Evolutionary conservation across 1,284 basidiomycete species (phyloP), one percentile per base, ranked within the genome.

Genomic region (Malassezia sympodialis): DNA sequence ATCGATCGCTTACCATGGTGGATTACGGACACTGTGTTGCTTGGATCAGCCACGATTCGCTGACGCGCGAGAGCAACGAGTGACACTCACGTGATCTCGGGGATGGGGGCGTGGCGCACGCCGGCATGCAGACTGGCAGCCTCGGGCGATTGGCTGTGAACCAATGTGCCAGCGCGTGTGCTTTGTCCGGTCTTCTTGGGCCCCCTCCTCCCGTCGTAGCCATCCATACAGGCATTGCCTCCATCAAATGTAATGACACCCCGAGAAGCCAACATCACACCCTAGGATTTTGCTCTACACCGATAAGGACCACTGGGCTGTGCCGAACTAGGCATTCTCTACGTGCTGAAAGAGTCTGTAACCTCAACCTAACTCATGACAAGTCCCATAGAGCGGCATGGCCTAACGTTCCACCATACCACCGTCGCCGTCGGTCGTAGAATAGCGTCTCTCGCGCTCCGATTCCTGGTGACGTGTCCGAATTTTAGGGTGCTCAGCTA

Each of bases 41-140:
- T 46, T 31, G 39, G 17, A 21, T 23, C 14, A 24, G 46, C 41
- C 12, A 43, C 41, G 24, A 23, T 15, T 28, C 24, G 19, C 44
- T 21, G 26, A 37, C 46, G 46, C 34, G 46, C 32, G 6, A 27
- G 14, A 7, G 32, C 15, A 17, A 7, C 15, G 23, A 10, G 52
- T 54, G 52, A 49, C 12, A 42, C 32, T 54, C 52, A 54, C 52
- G 52, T 54, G 52, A 54, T 39, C 3, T 39, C 32, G 17, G 45
- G 37, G 37, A 39, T 39, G 37, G 19, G 37, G 19, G 37, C 8
- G 37, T 39, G 37, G 37, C 37, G 37, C 37, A 39, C 37, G n/a
- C 19, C 19, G 37, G 37, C 37, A 39, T 39, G 37, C 37, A 39
- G 37, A 19, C 17, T 39, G 17, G 37, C 37, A 17, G 37, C 5